Evolutionary conservation across 306 rosid genomes (phyloP), one percentile per base, ranked within the genome.

Genomic region (Carpinus fangiana): DNA sequence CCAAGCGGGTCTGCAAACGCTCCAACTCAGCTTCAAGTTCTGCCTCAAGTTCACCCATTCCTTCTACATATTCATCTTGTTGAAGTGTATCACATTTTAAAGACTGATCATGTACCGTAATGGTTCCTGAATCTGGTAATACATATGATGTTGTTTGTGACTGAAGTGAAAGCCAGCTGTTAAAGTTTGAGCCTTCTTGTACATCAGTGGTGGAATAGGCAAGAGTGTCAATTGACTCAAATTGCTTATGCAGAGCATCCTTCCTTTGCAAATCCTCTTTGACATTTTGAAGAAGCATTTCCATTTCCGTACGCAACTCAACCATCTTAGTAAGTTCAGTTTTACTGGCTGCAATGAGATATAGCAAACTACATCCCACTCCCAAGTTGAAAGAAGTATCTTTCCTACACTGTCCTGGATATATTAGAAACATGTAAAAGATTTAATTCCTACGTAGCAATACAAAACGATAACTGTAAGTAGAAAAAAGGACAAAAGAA

Each of bases 11-110:
- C 82, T 95, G 91, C 89, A 95, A 52, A 79, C 83, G 84, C 67
- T 93, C 93, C 45, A 93, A 84, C 86, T 95, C 99, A 51, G 88
- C 85, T 56, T 86, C 91, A 76, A 95, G 89, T 78, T 95, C 96
- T 46, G 81, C 89, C 87, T 91, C 93, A 9, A 95, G 91, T 66
- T 84, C 90, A 47, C 83, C 85, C 59, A 93, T 93, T 60, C 82
- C 92, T 56, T 82, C 87, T n/a, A 43, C 86, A 59, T 77, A 76
- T 45, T 84, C 87, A 59, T 72, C 87, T 75, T 75, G 84, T 72
- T 82, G 81, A 13, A 71, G 55, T 11, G 71, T n/a, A 18, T 72
- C 13, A 75, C 7, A 82, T 11, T 69, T 86, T 60, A 73, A 56
- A 75, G 81, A 81, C 28, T 73, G 73, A 31, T 83, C 80, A 52